Evolutionary conservation across 768 basidiomycete species (phyloP).

Genomic region (Mycena belliarum): DNA sequence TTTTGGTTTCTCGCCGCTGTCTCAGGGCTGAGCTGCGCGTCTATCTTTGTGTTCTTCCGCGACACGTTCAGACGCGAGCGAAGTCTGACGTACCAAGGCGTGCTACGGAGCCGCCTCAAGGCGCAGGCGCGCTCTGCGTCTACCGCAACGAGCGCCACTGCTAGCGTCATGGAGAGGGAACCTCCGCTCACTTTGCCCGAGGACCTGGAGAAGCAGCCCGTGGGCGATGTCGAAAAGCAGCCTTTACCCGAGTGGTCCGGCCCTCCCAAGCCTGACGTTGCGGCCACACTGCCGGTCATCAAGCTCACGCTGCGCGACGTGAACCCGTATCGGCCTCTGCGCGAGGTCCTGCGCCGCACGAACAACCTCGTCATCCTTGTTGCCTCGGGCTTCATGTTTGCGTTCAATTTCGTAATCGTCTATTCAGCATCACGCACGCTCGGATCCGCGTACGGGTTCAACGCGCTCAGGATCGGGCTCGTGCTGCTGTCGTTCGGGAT

Average conservation of each 20-base stretch:
- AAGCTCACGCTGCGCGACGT: constrained; percentile 67
- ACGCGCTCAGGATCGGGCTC: constrained; percentile 71
- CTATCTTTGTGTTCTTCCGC: constrained; percentile 68
- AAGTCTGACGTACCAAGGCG: constrained; percentile 75
- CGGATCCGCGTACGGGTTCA: constrained; percentile 59
- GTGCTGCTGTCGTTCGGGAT: constrained; percentile 75
- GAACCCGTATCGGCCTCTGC: constrained; percentile 71
- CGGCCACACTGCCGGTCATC: constrained; percentile 29
- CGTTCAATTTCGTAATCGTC: constrained; percentile 65
- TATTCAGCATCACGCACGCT: constrained; percentile 80
- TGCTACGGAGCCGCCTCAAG: constrained; percentile 47
- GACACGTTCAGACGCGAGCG: constrained; percentile 86
- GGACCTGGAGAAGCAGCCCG: neutral
- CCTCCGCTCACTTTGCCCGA: neutral
- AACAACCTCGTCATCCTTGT: constrained; percentile 71
- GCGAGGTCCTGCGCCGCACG: constrained; percentile 52
- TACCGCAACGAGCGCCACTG: constrained; percentile 3
- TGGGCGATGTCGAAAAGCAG: constrained; percentile 27
- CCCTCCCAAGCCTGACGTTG: constrained; percentile 19
- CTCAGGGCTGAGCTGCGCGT: constrained; percentile 51
- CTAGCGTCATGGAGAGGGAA: constrained; percentile 8
- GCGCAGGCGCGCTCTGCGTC: constrained; percentile 22
- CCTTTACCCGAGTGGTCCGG: constrained; percentile 16
- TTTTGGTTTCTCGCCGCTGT: constrained; percentile 82
- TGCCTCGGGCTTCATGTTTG: constrained; percentile 71